Evolutionary conservation across 2,329 filamentous ascomycete genomes (phyloP).

Genomic region (Arthrobotrys conoides): DNA sequence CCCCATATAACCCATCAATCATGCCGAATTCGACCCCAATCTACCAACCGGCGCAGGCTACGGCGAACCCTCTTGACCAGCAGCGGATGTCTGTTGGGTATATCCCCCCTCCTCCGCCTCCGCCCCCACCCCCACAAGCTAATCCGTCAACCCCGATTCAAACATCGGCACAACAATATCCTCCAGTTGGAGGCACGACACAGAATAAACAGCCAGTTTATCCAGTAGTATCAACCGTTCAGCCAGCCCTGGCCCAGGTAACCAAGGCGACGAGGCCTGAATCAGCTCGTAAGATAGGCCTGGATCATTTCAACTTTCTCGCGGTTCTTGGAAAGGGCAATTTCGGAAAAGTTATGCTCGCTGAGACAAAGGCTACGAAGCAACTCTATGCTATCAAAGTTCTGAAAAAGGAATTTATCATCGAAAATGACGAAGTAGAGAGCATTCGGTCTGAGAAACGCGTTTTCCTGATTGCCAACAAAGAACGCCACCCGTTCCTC

Average conservation of each 20-base stretch:
- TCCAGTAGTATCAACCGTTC: conserved; percentile 34
- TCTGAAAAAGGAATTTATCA: conserved; percentile 99
- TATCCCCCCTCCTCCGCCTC: conserved; percentile 59
- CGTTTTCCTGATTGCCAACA: conserved; percentile 96
- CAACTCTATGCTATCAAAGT: conserved; percentile 99
- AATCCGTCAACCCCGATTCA: conserved; percentile 40
- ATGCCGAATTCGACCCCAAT: conserved; percentile 28
- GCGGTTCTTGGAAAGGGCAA: conserved; percentile 98
- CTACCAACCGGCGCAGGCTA: conserved; percentile 64
- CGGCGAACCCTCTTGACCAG: conserved; percentile 63
- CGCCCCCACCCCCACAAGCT: conserved; percentile 63
- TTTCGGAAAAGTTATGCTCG: conserved; percentile 99
- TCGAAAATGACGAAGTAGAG: conserved; percentile 98
- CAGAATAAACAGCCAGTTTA: conserved; percentile 64
- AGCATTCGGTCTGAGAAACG: conserved; percentile 98
- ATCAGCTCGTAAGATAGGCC: conserved; percentile 86
- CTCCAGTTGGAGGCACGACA: conserved; percentile 56
- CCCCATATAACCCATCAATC: conserved; percentile 46
- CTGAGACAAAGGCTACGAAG: conserved; percentile 92
- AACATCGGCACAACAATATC: conserved; percentile 39
- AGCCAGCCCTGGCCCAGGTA: conserved; percentile 63
- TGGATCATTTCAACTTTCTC: conserved; percentile 99
- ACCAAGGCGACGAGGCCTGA: conserved; percentile 73
- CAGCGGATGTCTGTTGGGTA: conserved; percentile 65
- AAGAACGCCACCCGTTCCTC: conserved; percentile 95